Percentiles rank a stretch among this genome's conserved stretches.
Evolutionary conservation across 163 green algal genomes (phyloP).

Genomic region (Prototheca wickerhamii): DNA sequence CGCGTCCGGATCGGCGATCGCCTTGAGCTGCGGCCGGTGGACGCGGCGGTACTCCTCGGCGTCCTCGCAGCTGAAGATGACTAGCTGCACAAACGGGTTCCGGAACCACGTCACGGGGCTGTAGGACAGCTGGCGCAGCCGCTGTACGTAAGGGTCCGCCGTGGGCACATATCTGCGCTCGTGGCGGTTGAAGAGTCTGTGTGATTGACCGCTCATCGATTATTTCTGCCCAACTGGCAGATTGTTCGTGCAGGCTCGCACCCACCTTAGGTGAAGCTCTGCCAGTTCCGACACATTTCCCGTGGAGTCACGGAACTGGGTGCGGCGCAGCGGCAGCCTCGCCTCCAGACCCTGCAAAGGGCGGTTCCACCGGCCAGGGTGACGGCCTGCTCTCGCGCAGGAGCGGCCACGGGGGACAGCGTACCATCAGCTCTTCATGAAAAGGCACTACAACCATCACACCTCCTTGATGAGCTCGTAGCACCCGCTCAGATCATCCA

Average conservation of each 20-base stretch:
- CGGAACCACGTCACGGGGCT: slow-evolving; percentile 70
- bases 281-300: slow-evolving; percentile 43
- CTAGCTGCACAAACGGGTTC: slow-evolving; percentile 54
- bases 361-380: neutral
- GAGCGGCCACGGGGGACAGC: too few relatives aligned
- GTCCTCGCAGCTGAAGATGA: slow-evolving; percentile 57
- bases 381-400: too few relatives aligned
- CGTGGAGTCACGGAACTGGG: slow-evolving; percentile 60
- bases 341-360: slow-evolving; percentile 49
- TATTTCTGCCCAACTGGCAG: neutral
- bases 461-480: too few relatives aligned
- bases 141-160: slow-evolving; percentile 45
- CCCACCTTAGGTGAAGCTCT: slow-evolving; percentile 53
- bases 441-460: too few relatives aligned
- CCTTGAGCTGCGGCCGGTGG: slow-evolving; percentile 33
- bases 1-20: slow-evolving; percentile 38
- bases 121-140: slow-evolving; percentile 49
- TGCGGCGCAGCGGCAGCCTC: slow-evolving; percentile 38
- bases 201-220: neutral
- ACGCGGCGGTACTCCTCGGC: slow-evolving; percentile 60
- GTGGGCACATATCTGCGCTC: neutral
- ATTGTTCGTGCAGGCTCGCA: neutral
- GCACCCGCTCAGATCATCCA: too few relatives aligned
- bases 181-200: neutral
- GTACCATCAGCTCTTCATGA: too few relatives aligned